A percentile compares a stretch with the other conserved stretches of the same genome.
These are phyloP conservation scores for Oidium heveae DNA, from an alignment of 2,329 filamentous ascomycete genomes.

Conservation along the genomic window DNA sequence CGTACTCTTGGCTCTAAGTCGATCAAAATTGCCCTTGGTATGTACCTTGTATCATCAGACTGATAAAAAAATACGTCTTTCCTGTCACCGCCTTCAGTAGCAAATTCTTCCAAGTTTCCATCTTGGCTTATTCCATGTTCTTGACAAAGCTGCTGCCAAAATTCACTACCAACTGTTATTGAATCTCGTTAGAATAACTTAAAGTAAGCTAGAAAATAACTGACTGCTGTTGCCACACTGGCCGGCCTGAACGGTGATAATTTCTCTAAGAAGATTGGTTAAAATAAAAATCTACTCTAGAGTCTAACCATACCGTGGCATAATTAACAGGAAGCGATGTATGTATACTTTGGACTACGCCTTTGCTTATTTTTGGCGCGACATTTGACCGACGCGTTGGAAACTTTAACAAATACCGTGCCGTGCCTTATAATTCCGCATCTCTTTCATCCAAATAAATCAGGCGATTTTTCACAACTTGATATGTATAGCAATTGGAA, in stretches of 20 bases:
- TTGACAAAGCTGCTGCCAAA: conserved; percentile 96
- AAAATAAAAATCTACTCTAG: neutral
- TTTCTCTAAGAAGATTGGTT: conserved; percentile 39
- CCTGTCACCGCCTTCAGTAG: conserved; percentile 86
- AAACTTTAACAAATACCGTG: no score
- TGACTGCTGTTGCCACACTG: conserved; percentile 98
- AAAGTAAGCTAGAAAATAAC: conserved; percentile 16
- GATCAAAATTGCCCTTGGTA: conserved; percentile 81
- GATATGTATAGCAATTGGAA: no score
- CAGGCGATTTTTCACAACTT: no score
- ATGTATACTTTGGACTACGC: no score
- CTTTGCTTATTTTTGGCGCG: no score
- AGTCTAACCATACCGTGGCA: conserved; percentile 12
- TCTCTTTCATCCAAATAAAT: no score
- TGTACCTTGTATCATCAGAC: conserved; percentile 96
- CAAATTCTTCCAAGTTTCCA: conserved; percentile 92
- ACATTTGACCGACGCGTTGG: no score
- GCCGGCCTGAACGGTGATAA: conserved; percentile 96
- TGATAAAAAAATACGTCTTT: conserved; percentile 99
- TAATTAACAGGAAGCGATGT: conserved; percentile 4
- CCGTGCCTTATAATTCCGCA: no score
- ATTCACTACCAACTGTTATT: conserved; percentile 64
- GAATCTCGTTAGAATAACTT: neutral
- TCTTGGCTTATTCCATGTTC: conserved; percentile 96
- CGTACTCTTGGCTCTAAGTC: conserved; percentile 74